phyloP scores from a whole-genome alignment of 163 green algal genomes.

The Trebouxia gelatinosa region DNA sequence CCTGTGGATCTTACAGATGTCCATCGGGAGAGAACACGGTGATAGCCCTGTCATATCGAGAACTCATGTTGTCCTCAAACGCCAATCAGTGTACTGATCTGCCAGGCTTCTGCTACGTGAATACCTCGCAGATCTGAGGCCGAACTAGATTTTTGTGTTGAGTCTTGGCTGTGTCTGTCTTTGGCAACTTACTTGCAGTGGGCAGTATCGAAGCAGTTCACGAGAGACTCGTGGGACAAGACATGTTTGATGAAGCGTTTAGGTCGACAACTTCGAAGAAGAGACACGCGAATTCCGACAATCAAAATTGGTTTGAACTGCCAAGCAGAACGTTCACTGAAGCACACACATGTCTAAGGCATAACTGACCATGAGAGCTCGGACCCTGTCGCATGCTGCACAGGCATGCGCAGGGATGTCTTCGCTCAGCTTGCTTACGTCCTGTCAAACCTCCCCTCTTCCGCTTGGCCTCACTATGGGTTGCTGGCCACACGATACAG shows the following conservation, averaged over 20 bases:
- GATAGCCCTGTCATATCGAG: conserved; percentile 45
- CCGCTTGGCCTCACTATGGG: conserved; percentile 6
- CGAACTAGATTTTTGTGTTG: not conserved
- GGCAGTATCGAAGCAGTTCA: not conserved
- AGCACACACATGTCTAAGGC: not conserved
- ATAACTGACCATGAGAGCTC: not conserved
- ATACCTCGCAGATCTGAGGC: not conserved
- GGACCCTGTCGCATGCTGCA: not conserved
- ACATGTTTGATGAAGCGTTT: not conserved
- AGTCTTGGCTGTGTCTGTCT: not conserved
- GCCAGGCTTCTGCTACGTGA: not conserved
- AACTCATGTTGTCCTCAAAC: conserved; percentile 16
- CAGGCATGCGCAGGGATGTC: conserved; percentile 12
- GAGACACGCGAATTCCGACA: not conserved
- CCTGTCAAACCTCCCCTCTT: not conserved
- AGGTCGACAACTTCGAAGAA: not conserved
- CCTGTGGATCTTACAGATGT: conserved; percentile 79
- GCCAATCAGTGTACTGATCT: conserved; percentile 20
- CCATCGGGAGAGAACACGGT: conserved; percentile 97
- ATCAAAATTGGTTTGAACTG: not conserved
- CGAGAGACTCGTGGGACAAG: not conserved
- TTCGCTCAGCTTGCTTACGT: not conserved
- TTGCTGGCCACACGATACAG: too few species aligned
- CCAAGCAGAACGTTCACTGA: not conserved
- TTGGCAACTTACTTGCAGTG: too few species aligned